Evolutionary conservation across 768 basidiomycete genomes (phyloP).

Genomic region (Tricholoma matsutake): DNA sequence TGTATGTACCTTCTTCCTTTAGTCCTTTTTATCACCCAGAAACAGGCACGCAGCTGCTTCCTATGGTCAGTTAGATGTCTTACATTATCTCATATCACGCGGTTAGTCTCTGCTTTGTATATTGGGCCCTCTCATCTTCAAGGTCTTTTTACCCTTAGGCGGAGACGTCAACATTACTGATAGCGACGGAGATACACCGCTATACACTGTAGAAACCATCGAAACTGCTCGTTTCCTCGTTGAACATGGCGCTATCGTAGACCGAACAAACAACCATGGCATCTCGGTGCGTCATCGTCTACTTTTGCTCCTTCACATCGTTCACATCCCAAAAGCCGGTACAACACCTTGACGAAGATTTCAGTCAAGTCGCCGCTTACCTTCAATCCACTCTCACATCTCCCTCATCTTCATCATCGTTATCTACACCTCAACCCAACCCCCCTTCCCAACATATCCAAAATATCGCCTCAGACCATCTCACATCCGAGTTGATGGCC

Average conservation of each 20-base stretch:
- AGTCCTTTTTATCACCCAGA: conserved; percentile 10
- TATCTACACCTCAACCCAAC: conserved; percentile 15
- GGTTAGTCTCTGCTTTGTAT: too few relatives aligned
- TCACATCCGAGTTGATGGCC: conserved; percentile 65
- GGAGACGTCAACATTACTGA: conserved; percentile 88
- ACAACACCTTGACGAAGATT: conserved; percentile 68
- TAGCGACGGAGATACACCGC: conserved; percentile 85
- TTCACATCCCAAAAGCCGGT: conserved; percentile 49
- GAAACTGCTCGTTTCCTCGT: conserved; percentile 78
- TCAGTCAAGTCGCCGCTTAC: conserved; percentile 61
- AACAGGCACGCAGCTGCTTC: conserved; percentile 91
- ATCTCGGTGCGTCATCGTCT: conserved; percentile 57
- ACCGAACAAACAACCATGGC: conserved; percentile 66
- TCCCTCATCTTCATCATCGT: conserved; percentile 5
- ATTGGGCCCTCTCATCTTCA: conserved; percentile 1
- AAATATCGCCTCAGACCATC: conserved; percentile 62
- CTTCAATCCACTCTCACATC: conserved; percentile 40
- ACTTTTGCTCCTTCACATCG: not conserved
- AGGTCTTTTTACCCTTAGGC: conserved; percentile 41
- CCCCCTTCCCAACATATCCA: conserved; percentile 64
- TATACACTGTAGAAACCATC: conserved; percentile 85
- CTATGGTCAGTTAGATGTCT: conserved; percentile 74
- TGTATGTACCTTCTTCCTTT: conserved; percentile 39
- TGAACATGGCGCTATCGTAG: conserved; percentile 67
- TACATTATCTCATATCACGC: conserved; percentile 74